Evolutionary conservation across 305 asterid genomes (phyloP), one percentile per base, ranked within the genome.

Genomic region (Fraxinus latifolia): DNA sequence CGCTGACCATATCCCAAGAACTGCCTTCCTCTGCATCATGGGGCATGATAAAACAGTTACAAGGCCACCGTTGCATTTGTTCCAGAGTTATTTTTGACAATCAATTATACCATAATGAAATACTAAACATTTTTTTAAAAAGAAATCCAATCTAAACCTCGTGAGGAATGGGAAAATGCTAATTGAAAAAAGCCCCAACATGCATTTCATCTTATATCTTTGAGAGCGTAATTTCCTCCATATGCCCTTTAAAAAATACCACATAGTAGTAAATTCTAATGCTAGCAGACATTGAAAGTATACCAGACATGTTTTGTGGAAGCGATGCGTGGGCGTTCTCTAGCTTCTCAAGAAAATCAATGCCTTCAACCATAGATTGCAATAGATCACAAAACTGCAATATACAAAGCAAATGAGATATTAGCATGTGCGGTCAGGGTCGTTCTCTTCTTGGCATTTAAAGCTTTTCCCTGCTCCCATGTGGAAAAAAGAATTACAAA

Each of bases 1-100:
- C 91, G 47, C 84, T 88, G 85, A 96, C 93, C 87, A 96, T 89
- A 90, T 96, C 99, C 99, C 99, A 96, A 15, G 99, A 94, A 85
- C 90, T 83, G 87, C 93, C 84, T 86, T 94, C 97, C 82, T 93
- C 98, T 93, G 96, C 17, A 44, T 83, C 86, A 84, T 85, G 85
- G 53, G 62, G 79, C 65, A 85, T 14, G 77, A n/a, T 5, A 60
- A 60, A 60, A 17, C 12, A 60, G 70, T 60, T 60, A 60, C 19
- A 4, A 75, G 62, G 34, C 62, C 33, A 19, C 62, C 55, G 14
- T 4, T 39, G 27, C 78, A 4, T 4, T 39, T 19, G 19, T 12
- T 17, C 50, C 4, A 31, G 62, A 37, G 31, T 74, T n/a, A 34
- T 17, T n/a, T 74, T 17, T 1, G n/a, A 3, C 14, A 12, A 77